Evolutionary conservation across 2,329 filamentous ascomycete species (phyloP).

Genomic region (Corniculantispora saksenae): DNA sequence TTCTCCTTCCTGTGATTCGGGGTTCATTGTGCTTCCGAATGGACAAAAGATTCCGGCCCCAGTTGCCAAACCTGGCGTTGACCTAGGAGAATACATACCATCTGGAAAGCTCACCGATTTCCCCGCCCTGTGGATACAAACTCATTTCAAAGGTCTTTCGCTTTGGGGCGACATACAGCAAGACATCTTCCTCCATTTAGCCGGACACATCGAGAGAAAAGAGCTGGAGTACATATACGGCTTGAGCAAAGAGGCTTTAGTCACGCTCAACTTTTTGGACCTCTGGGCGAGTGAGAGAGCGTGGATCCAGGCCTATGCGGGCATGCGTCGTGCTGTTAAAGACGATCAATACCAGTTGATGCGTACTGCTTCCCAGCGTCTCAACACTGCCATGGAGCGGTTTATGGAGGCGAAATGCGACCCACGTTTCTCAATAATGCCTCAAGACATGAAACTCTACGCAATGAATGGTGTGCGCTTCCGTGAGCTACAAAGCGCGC

Average conservation of each 20-base stretch:
- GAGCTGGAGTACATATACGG: conserved; percentile 23
- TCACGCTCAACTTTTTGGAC: not conserved
- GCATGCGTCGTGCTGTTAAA: conserved; percentile 16
- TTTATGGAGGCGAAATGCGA: not conserved
- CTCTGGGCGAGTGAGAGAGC: conserved; percentile 20
- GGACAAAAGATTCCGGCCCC: too few species aligned
- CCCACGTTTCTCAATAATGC: not conserved
- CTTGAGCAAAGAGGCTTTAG: conserved; percentile 14
- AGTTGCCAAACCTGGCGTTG: too few species aligned
- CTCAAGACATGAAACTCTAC: not conserved
- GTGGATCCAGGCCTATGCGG: conserved; percentile 26
- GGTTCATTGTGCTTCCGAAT: too few species aligned
- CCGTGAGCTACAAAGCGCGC: not conserved
- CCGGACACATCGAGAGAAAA: not conserved
- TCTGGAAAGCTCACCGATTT: too few species aligned
- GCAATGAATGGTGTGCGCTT: not conserved
- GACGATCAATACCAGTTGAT: conserved; percentile 6
- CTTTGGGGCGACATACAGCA: conserved; percentile 24
- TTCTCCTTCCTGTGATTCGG: too few species aligned
- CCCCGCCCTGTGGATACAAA: not conserved
- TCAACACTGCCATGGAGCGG: conserved; percentile 19
- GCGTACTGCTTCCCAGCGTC: conserved; percentile 22
- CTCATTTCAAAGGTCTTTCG: not conserved
- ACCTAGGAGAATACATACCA: too few species aligned
- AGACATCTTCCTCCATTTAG: conserved; percentile 21